phyloP scores from a whole-genome alignment of 139 green algal species.

The Volvox africanus region DNA sequence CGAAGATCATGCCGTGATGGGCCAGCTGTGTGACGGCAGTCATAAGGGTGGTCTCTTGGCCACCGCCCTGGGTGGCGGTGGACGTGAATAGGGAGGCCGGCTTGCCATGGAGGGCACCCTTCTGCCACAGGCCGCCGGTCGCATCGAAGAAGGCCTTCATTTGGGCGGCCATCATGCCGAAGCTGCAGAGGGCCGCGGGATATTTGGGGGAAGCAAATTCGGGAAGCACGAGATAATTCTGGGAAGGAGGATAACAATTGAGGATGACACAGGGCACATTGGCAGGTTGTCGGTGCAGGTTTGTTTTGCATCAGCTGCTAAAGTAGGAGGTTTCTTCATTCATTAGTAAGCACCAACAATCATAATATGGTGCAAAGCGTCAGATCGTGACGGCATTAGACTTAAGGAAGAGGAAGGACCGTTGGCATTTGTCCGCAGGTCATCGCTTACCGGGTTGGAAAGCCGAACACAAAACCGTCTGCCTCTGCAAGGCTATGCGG shows the following conservation, averaged over 20 bases:
- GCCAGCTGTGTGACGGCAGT: slow-evolving; percentile 78
- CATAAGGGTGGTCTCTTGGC: slow-evolving; percentile 82
- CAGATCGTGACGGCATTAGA: too few species aligned
- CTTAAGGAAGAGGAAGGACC: too few species aligned
- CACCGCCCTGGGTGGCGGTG: slow-evolving; percentile 77
- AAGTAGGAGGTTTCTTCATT: too few species aligned
- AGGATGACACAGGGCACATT: too few species aligned
- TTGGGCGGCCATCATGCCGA: slow-evolving; percentile 81
- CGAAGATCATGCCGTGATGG: slow-evolving; percentile 91
- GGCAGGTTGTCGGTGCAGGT: too few species aligned
- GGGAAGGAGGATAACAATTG: too few species aligned
- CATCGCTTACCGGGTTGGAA: slow-evolving; percentile 74
- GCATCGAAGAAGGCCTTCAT: slow-evolving; percentile 84
- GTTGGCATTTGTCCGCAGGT: too few species aligned
- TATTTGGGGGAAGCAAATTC: too few species aligned
- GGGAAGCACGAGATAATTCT: too few species aligned
- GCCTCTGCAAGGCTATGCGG: slow-evolving; percentile 64
- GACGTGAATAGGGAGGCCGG: slow-evolving; percentile 70
- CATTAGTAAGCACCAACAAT: too few species aligned
- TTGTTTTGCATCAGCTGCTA: too few species aligned
- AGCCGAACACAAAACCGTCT: slow-evolving; percentile 86
- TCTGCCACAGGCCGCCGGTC: slow-evolving; percentile 69
- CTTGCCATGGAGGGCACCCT: slow-evolving; percentile 77
- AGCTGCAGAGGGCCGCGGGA: slow-evolving; percentile 48
- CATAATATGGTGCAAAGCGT: too few species aligned